Evolutionary conservation across 129 eudicot species (phyloP).

Genomic region (Glebionis coronaria): DNA sequence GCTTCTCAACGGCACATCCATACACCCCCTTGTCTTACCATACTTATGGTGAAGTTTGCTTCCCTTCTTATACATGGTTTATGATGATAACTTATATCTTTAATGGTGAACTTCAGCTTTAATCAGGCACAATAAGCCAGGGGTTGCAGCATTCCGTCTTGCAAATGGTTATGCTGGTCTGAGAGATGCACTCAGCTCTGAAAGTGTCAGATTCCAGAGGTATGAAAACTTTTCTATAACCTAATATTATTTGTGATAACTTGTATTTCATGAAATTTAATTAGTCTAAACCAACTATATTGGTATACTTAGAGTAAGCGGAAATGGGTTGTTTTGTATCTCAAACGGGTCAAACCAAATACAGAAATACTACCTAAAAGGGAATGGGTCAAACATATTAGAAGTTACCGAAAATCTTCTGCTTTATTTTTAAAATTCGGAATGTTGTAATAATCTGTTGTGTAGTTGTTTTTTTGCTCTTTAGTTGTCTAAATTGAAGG

Average conservation of each 20-base stretch:
- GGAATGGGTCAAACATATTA: no score
- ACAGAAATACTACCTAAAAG: no score
- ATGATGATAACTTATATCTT: not conserved
- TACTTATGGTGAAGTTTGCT: no score
- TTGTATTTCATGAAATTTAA: not conserved
- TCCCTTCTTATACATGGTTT: not conserved
- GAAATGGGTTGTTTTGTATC: no score
- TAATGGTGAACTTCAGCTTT: constrained; percentile 51
- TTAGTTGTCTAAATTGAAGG: no score
- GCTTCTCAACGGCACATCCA: not conserved
- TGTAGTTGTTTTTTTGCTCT: no score
- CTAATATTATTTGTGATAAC: not conserved
- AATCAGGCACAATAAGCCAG: constrained; percentile 83
- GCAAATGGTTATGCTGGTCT: constrained; percentile 56
- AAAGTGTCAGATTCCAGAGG: constrained; percentile 87
- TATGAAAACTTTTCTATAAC: constrained; percentile 20
- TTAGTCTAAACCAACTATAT: not conserved
- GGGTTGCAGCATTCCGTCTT: constrained; percentile 77
- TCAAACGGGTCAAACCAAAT: no score
- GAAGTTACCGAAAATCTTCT: no score
- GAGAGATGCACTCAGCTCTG: constrained; percentile 81
- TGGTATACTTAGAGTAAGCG: not conserved
- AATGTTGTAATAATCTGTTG: no score
- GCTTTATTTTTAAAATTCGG: no score
- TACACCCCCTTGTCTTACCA: no score